Conservation (phyloP, 345 rosid species). For the Cardamine resedifolia region DNA sequence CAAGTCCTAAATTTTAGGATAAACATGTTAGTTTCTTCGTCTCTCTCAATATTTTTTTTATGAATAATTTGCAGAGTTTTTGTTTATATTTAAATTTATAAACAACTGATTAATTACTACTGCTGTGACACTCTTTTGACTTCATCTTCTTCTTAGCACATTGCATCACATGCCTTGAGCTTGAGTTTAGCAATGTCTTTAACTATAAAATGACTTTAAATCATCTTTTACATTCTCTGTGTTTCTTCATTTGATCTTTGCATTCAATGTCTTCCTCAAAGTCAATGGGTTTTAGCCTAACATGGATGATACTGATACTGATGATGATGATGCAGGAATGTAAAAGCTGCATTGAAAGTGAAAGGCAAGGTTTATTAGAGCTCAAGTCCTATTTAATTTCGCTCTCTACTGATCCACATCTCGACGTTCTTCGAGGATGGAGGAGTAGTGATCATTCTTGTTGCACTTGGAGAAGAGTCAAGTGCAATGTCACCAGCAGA, state of each 20-base stretch:
- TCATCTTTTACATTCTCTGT: not conserved
- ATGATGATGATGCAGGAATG: conserved; percentile 11
- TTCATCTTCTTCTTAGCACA: not conserved
- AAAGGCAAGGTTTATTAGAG: conserved; percentile 31
- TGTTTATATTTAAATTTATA: not conserved
- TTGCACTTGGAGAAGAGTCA: conserved; percentile 16
- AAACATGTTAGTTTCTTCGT: conserved; percentile 17
- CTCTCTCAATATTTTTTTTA: not conserved
- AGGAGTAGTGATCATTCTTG: conserved; percentile 11
- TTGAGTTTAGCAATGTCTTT: not conserved
- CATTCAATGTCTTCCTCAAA: conserved; percentile 7
- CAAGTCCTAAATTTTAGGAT: conserved; percentile 12
- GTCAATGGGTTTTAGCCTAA: not conserved
- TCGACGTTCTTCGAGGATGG: conserved; percentile 22
- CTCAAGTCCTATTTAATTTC: conserved; percentile 11
- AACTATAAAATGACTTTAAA: conserved; percentile 9
- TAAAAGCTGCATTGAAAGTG: conserved; percentile 26
- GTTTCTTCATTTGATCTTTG: not conserved
- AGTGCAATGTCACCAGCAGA: not conserved
- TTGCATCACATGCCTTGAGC: conserved; percentile 17
- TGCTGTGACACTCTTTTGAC: conserved; percentile 6
- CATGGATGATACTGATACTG: conserved; percentile 2
- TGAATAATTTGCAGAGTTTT: not conserved
- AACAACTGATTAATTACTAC: not conserved
- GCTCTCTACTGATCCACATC: not conserved